Base-by-base conservation (phyloP, 129 eudicot species). In the Centaurea solstitialis region DNA sequence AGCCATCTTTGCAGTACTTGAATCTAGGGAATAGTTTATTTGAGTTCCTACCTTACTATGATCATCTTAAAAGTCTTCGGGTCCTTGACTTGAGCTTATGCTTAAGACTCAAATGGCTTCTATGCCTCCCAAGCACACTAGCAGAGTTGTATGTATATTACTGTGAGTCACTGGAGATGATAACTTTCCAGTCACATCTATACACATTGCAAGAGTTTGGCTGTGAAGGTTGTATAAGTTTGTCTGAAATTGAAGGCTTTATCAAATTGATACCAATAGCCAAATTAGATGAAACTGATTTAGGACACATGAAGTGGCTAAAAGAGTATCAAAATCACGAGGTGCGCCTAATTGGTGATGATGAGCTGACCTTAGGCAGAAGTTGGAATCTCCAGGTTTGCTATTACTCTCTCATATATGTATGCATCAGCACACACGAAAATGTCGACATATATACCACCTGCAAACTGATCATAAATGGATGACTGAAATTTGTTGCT, bases 171-270 rank as follows among this genome's bases (percentile, higher is more conserved):
- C 28, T 79, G 12, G 83, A 79, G 43, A 79, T 70, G 71, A 21
- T 79, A 35, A 71, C 77, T 12, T 79, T 79, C 61, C 12, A 57
- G 22, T 71, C 77, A 53, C 33, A 18, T 57, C 77, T 41, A 15
- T 79, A 70, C 28, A 79, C 17, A 35, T 12, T 79, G 33, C 30
- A 15, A 9, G 28, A 79, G 71, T 17, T 79, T 4, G 71, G n/a
- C 21, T 79, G 71, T 59, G 74, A 57, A 53, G 83, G 83, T 37
- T 79, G 83, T 37, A 18, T 8, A 10, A 71, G 38, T 28, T 33
- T 79, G 10, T 38, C 6, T 22, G 77, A 79, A 57, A 22, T 79
- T 70, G 71, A 79, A 71, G 83, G 75, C 76, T 68, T 79, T 33
- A 11, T 79, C 17, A 70, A 50, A 21, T 70, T 70, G 28, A 57